Evolutionary conservation across 1,284 basidiomycete species (phyloP), one percentile per base, ranked within the genome.

Genomic region (Austroboletus sp.): DNA sequence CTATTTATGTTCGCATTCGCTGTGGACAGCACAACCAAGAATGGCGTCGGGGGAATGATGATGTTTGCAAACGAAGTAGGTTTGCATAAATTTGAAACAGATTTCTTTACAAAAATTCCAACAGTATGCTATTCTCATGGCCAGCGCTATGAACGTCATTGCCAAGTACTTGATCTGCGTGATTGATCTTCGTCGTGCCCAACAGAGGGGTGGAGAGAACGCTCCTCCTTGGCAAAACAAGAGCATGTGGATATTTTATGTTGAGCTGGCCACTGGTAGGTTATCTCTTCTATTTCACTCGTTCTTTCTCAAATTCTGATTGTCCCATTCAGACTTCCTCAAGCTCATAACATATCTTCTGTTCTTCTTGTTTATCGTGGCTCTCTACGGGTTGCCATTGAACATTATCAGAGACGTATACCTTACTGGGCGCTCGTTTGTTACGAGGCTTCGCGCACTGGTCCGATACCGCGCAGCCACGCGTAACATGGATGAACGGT

Each of bases 371-470:
- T 80, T 96, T 56, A 92, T 98, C 58, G 83, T 96, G 56, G 82
- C 88, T 7, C 85, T 89, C 71, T 95, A 96, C 58, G 95, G 95
- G n/a, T 74, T 98, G 27, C 95, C 96, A 0, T 74, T 99, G 45
- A 97, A 97, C 71, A 92, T 98, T 52, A 79, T 98, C 44, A 87
- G 95, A 40, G 94, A 98, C 69, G 90, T 99, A 30, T 98, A 95
- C 70, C 79, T 96, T 58, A 96, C 95, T 1, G 85, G 89, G 4
- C 80, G 91, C 13, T 94, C 91, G 5, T 96, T 98, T 72, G 73
- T 93, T 54, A 79, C 82, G 3, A 83, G 93, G 35, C 77, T 92
- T 40, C 81, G 87, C 33, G 93, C 95, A 43, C 77, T 98, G 42
- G 73, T 93, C 45, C 84, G 94, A 26, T 98, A 97, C 67, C 85